Conservation (phyloP, 2,329 filamentous ascomycete genomes). For the Fusarium redolens region DNA sequence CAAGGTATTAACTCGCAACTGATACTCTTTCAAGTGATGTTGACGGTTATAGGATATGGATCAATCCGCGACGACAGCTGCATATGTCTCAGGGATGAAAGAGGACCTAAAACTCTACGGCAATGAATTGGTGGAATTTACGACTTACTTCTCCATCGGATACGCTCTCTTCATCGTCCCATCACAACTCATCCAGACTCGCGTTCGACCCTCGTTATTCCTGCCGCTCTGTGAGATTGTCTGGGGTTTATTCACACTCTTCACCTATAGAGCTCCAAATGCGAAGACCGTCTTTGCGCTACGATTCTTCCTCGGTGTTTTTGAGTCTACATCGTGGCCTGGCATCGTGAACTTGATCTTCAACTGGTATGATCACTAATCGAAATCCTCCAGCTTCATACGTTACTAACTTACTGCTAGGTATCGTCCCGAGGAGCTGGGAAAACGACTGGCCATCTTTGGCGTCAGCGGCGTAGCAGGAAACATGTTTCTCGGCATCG, state of each 20-base stretch:
- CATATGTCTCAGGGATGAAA: constrained; percentile 40
- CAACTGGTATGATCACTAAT: constrained; percentile 23
- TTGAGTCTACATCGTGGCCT: constrained; percentile 41
- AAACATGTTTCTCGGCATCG: constrained; percentile 42
- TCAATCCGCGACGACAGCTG: constrained; percentile 37
- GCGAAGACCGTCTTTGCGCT: constrained; percentile 29
- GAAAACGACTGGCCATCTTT: constrained; percentile 40
- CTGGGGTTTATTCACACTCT: constrained; percentile 36
- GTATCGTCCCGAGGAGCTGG: constrained; percentile 37
- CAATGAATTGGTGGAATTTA: constrained; percentile 40
- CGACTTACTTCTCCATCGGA: constrained; percentile 42
- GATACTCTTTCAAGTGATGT: neutral
- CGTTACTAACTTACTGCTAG: neutral
- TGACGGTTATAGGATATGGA: constrained; percentile 33
- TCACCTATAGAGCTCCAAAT: constrained; percentile 34
- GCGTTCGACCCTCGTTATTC: constrained; percentile 37
- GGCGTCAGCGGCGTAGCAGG: constrained; percentile 40
- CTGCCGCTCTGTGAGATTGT: constrained; percentile 37
- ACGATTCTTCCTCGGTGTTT: constrained; percentile 39
- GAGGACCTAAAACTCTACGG: constrained; percentile 30
- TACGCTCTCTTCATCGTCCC: constrained; percentile 41
- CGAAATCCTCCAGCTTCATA: fast-evolving
- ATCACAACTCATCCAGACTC: constrained; percentile 37
- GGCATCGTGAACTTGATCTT: constrained; percentile 39
- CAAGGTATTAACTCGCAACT: neutral